Base-by-base conservation (phyloP, 2,329 filamentous ascomycete species). In the Aspergillus caelatus region DNA sequence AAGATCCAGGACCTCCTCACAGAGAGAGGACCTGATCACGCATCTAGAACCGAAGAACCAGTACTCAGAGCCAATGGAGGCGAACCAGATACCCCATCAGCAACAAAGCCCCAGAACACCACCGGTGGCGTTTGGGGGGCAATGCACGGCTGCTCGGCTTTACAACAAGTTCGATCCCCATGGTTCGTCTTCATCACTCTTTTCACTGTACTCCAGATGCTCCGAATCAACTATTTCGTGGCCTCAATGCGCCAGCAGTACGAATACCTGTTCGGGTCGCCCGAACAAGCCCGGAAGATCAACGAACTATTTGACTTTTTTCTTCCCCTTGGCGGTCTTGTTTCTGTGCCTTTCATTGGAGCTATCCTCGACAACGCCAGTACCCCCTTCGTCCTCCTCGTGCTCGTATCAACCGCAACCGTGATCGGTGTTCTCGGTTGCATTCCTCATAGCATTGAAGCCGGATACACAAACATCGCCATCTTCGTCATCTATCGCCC, bases 221-320 rank as follows among this genome's bases (percentile, higher is more conserved):
- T 89, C 2, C 85, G 90, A 34, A 96, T 96, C 84, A 96, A 96
- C 80, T 96, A 93, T 81, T 96, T 96, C 75, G 92, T 97, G 59
- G 92, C 93, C 4, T 96, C 93, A 2, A 89, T 96, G 66, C 86
- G 91, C 2, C 84, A 89, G 1, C 93, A 97, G 76, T 96, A 96
- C 78, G 86, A 88, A 52, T 89, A 89, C 70, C 85, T 97, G 10
- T 86, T 97, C 19, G 82, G 83, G 53, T 87, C 87, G 12, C 81
- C 83, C 63, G 76, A 81, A 1, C 82, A 84, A 62, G 91, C 93
- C 0, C 83, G 88, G 10, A 80, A 85, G 61, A 84, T 97, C 73
- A 97, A 96, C 79, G 85, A 90, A 62, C 89, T 94, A 77, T 97
- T 97, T 79, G 93, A 97, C 72, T 79, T 92, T n/a, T 88, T 93